phyloP scores from a whole-genome alignment of 306 rosid species.

The Cicer cuneatum region DNA sequence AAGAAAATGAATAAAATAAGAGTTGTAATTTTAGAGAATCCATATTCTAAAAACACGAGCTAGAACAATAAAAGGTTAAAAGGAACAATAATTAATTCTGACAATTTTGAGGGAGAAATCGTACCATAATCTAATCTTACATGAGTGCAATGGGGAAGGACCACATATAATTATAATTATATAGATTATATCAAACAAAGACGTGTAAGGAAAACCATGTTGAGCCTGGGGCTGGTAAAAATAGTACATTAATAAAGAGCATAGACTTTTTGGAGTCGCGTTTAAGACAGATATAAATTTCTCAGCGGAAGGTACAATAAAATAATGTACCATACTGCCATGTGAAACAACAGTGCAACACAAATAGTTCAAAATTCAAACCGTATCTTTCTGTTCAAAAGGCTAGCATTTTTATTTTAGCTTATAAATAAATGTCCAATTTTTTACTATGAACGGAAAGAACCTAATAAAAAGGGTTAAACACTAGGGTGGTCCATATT shows the following conservation, averaged over 20 bases:
- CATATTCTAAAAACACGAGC: constrained; percentile 28
- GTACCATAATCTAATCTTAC: constrained; percentile 42
- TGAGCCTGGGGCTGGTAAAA: constrained; percentile 46
- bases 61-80: constrained; percentile 32
- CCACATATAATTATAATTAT: constrained; percentile 40
- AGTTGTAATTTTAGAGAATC: not conserved
- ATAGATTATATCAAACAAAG: constrained; percentile 34
- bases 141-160: constrained; percentile 29
- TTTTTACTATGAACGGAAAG: constrained; percentile 29
- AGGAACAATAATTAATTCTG: constrained; percentile 44
- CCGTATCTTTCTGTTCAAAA: constrained; percentile 43
- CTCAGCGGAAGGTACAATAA: constrained; percentile 21
- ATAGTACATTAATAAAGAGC: constrained; percentile 47
- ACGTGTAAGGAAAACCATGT: constrained; percentile 46
- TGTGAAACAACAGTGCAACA: constrained; percentile 63
- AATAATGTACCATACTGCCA: constrained; percentile 55
- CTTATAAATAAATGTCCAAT: constrained; percentile 44
- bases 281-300: constrained; percentile 41
- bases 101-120: constrained; percentile 30
- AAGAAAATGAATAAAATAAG: not conserved
- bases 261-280: constrained; percentile 50
- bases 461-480: constrained; percentile 23
- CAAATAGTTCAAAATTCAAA: constrained; percentile 24
- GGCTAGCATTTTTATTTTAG: constrained; percentile 35
- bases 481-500: constrained; percentile 47